Evolutionary conservation across 345 rosid genomes (phyloP).

Genomic region (Arabidopsis thaliana): TAIR10.1 NC_003076.8:2304001-2304500

Average conservation of each 20-base stretch:
- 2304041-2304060: background rate
- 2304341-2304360: background rate
- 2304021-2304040: background rate
- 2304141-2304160: background rate
- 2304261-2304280: background rate
- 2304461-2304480: conserved; percentile 10
- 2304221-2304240: background rate
- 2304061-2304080: background rate
- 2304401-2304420: conserved; percentile 23
- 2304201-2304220: conserved; percentile 15
- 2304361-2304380: conserved; percentile 15
- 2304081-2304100: background rate
- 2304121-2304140: background rate
- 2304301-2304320: background rate
- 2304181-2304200: conserved; percentile 1
- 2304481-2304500: background rate
- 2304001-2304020: background rate
- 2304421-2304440: background rate
- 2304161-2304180: background rate
- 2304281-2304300: background rate
- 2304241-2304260: conserved; percentile 1
- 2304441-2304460: conserved; percentile 5
- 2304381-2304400: conserved; percentile 11
- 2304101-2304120: background rate
- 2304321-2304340: background rate